A percentile compares a stretch with the other conserved stretches of the same genome.
These are phyloP conservation scores for Oldenlandia corymbosa DNA, from an alignment of 257 asterid species.

Conservation along the genomic window DNA sequence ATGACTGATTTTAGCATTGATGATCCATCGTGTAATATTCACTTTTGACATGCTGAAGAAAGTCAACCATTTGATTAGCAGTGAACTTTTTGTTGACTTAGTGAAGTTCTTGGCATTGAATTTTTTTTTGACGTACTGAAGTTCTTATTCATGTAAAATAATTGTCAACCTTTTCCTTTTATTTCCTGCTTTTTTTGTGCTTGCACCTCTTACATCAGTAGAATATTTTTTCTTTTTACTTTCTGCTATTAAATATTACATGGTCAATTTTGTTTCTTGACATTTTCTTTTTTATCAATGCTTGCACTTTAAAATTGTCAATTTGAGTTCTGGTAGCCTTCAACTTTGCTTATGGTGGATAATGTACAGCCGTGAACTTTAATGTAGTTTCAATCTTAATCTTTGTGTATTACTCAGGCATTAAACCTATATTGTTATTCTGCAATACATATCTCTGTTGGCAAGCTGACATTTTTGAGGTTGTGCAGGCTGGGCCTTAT, in stretches of 20 bases:
- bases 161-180: background rate
- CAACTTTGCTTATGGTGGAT: background rate
- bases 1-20: background rate
- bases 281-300: background rate
- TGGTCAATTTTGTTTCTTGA: background rate
- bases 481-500: constrained; percentile 57
- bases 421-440: background rate
- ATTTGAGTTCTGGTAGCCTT: background rate
- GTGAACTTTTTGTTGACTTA: background rate
- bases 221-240: background rate
- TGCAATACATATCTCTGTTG: constrained; percentile 9
- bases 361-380: background rate
- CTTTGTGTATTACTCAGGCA: background rate
- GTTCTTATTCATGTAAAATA: background rate
- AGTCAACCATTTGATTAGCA: background rate
- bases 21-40: background rate
- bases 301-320: background rate
- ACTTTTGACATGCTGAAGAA: background rate
- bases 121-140: background rate
- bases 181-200: background rate
- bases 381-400: background rate
- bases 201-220: too few relatives aligned
- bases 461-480: constrained; percentile 4
- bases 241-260: background rate
- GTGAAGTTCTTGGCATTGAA: background rate